phyloP scores from a whole-genome alignment of 108 stramenopile genomes.

The Mediolabrus comicus region DNA sequence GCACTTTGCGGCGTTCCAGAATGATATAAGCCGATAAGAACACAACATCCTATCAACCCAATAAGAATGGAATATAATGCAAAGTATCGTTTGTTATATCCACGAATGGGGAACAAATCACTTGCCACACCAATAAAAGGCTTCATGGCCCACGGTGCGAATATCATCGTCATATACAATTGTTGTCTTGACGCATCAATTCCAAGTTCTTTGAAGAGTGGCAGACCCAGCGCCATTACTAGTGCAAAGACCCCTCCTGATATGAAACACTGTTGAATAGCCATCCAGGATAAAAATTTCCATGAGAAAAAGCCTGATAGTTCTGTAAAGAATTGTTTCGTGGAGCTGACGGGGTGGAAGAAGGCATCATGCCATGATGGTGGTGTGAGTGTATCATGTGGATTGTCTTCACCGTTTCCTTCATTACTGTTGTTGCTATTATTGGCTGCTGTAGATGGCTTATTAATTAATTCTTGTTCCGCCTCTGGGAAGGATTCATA shows the following conservation, averaged over 20 bases:
- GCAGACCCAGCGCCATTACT: slow-evolving; percentile 40
- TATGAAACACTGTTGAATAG: slow-evolving; percentile 29
- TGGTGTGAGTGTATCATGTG: background rate
- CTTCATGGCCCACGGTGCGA: slow-evolving; percentile 49
- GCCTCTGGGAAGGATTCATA: background rate
- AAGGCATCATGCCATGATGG: slow-evolving; percentile 14
- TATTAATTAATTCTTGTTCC: background rate
- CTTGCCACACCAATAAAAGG: slow-evolving; percentile 46
- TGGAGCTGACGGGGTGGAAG: slow-evolving; percentile 16
- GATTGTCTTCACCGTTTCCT: background rate
- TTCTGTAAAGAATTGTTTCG: slow-evolving; percentile 17
- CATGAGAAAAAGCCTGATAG: slow-evolving; percentile 31
- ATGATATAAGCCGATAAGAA: slow-evolving; percentile 25
- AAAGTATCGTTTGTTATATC: slow-evolving; percentile 46
- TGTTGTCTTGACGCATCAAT: slow-evolving; percentile 44
- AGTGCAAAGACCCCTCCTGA: slow-evolving; percentile 32
- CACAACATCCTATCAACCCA: slow-evolving; percentile 26
- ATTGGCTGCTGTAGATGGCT: background rate
- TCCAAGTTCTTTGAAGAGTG: slow-evolving; percentile 41
- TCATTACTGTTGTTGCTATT: background rate
- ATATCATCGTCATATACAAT: slow-evolving; percentile 40
- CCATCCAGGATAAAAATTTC: slow-evolving; percentile 43
- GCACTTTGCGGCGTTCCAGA: slow-evolving; percentile 5
- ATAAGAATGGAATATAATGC: slow-evolving; percentile 33
- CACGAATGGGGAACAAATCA: slow-evolving; percentile 46